These are phyloP conservation scores for Fusarium pseudonygamai DNA, from an alignment of 2,329 filamentous ascomycete species.

Conservation along the genomic window DNA sequence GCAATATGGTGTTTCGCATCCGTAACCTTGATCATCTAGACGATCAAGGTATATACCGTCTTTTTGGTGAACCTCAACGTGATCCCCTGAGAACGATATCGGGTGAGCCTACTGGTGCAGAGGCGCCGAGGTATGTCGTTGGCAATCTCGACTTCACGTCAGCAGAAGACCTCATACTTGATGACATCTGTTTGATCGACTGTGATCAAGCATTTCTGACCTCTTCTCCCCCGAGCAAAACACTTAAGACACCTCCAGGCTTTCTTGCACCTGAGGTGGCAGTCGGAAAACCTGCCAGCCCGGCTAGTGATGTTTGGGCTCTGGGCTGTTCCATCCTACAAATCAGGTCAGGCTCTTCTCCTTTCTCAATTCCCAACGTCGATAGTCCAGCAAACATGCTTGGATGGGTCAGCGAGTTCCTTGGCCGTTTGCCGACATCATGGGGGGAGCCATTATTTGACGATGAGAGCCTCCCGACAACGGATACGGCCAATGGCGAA, in stretches of 20 bases:
- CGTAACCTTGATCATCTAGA: background rate
- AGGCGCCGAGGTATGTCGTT: background rate
- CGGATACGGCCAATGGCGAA: background rate
- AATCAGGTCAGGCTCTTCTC: conserved; percentile 4
- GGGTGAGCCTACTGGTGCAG: background rate
- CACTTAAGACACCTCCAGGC: background rate
- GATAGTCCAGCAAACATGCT: conserved; percentile 10
- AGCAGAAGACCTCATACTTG: background rate
- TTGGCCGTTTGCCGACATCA: conserved; percentile 1
- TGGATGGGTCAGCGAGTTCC: background rate
- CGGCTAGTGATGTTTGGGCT: conserved; percentile 25
- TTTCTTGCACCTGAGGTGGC: background rate
- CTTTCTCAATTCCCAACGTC: conserved; percentile 2
- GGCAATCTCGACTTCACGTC: background rate
- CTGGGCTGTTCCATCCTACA: conserved; percentile 9
- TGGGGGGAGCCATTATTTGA: conserved; percentile 20
- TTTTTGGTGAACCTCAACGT: background rate
- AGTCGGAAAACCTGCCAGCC: background rate
- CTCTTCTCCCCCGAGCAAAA: background rate
- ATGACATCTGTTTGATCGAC: background rate
- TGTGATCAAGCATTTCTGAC: background rate
- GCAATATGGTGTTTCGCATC: background rate
- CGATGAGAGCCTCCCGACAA: conserved; percentile 1
- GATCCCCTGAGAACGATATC: background rate
- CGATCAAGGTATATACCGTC: background rate